Evolutionary conservation across 495 filamentous ascomycete species (phyloP).

Genomic region (Sphaerosporella brunnea): DNA sequence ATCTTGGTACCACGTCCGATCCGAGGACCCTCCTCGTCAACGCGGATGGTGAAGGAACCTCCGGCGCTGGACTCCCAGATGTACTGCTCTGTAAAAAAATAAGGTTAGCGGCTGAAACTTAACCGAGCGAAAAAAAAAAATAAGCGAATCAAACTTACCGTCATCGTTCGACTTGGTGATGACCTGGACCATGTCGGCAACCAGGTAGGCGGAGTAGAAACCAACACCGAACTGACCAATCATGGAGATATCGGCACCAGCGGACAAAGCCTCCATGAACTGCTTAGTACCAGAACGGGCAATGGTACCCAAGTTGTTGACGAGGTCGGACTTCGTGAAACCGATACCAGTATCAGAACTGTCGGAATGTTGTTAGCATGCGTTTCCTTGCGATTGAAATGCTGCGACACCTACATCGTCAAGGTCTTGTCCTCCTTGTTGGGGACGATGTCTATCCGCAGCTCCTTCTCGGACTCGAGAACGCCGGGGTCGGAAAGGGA

Average conservation of each 20-base stretch:
- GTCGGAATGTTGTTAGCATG: neutral
- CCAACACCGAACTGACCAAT: conserved; percentile 99
- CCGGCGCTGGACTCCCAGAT: conserved; percentile 96
- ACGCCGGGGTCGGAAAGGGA: conserved; percentile 90
- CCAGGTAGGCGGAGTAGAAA: conserved; percentile 99
- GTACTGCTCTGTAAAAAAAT: conserved; percentile 59
- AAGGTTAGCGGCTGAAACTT: neutral
- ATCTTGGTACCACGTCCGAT: conserved; percentile 94
- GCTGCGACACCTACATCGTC: conserved; percentile 45
- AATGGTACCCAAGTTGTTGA: conserved; percentile 99
- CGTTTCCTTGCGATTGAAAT: neutral
- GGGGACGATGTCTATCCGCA: conserved; percentile 95
- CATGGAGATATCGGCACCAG: conserved; percentile 99
- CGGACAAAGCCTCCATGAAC: conserved; percentile 98
- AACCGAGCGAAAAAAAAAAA: too few species aligned
- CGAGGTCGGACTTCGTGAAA: conserved; percentile 99
- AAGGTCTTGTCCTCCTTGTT: conserved; percentile 93
- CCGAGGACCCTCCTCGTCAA: conserved; percentile 77
- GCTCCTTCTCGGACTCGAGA: conserved; percentile 90
- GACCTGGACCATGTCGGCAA: conserved; percentile 89
- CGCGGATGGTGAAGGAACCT: conserved; percentile 85
- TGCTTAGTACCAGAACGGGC: conserved; percentile 98
- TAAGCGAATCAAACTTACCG: conserved; percentile 26
- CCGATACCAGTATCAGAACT: conserved; percentile 87
- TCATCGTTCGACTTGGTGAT: conserved; percentile 98